phyloP scores from a whole-genome alignment of 495 filamentous ascomycete genomes.

The Articulospora tetracladia region DNA sequence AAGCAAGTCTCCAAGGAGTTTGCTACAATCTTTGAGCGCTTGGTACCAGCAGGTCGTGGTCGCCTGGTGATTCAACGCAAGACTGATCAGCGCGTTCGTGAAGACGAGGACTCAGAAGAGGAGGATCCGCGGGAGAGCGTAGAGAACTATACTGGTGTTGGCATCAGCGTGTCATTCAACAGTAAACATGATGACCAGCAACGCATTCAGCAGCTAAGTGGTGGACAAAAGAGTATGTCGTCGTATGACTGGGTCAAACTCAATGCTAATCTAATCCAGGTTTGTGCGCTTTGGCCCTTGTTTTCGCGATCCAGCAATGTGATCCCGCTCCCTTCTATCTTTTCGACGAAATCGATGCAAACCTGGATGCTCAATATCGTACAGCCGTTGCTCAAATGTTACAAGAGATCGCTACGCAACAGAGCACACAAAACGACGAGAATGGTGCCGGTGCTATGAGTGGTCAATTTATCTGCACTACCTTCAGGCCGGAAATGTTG shows the following conservation, averaged over 20 bases:
- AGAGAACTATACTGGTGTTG: conserved; percentile 95
- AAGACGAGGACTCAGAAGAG: conserved; percentile 65
- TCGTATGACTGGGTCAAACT: neutral
- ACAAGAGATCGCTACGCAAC: conserved; percentile 62
- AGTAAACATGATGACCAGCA: conserved; percentile 96
- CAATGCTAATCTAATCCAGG: conserved; percentile 44
- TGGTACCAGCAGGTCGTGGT: conserved; percentile 91
- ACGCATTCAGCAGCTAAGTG: conserved; percentile 92
- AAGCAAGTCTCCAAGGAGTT: conserved; percentile 95
- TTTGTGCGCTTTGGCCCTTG: conserved; percentile 89
- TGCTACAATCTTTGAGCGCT: conserved; percentile 83
- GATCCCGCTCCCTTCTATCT: conserved; percentile 98
- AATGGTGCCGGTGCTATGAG: conserved; percentile 31
- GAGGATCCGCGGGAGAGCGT: conserved; percentile 69
- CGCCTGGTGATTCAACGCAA: conserved; percentile 91
- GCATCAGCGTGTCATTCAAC: conserved; percentile 98
- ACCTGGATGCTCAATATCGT: conserved; percentile 95
- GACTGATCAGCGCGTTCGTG: conserved; percentile 61
- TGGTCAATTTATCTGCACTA: conserved; percentile 80
- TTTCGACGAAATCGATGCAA: conserved; percentile 98
- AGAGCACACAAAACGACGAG: conserved; percentile 39
- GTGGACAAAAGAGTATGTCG: conserved; percentile 90
- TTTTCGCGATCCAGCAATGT: conserved; percentile 98
- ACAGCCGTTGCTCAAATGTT: conserved; percentile 90
- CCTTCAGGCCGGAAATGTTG: conserved; percentile 96